These are phyloP conservation scores for Rhodotorula kratochvilovae DNA, from an alignment of 768 basidiomycete genomes.

Conservation along the genomic window DNA sequence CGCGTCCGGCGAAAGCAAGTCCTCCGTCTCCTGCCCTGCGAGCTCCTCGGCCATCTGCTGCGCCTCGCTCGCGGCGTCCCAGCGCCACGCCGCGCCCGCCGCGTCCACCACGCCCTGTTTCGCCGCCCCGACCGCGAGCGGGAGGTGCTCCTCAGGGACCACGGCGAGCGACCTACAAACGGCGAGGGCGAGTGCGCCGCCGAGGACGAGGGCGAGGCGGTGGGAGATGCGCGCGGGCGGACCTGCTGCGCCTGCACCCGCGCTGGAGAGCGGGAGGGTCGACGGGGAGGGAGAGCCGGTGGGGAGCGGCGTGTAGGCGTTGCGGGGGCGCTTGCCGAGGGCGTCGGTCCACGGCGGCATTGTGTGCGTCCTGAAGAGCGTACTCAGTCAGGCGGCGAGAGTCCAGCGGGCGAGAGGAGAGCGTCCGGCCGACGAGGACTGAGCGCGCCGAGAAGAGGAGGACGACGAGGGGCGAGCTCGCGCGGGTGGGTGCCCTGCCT, in stretches of 20 bases:
- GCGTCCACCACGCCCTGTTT: conserved; percentile 4
- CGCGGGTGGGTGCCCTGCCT: too few species aligned
- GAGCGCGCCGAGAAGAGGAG: too few species aligned
- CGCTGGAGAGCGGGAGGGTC: too few species aligned
- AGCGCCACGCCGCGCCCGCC: background rate
- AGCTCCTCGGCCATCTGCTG: background rate
- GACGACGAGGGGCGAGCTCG: too few species aligned
- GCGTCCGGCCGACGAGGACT: too few species aligned
- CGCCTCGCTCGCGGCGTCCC: background rate
- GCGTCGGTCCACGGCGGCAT: too few species aligned
- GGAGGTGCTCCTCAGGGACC: conserved; percentile 11
- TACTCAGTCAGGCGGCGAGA: too few species aligned
- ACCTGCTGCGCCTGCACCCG: background rate
- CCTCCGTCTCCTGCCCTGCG: too few species aligned
- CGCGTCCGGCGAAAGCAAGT: background rate
- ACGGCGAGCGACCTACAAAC: background rate
- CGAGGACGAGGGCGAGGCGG: background rate
- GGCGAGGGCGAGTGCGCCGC: background rate
- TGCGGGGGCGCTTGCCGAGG: background rate
- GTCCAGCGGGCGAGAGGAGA: too few species aligned
- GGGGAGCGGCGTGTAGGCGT: too few species aligned
- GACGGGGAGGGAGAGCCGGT: background rate
- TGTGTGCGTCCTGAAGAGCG: background rate
- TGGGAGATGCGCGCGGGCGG: too few species aligned
- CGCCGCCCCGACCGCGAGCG: background rate